Evolutionary conservation across 768 basidiomycete genomes (phyloP).

Genomic region (Lentinula sp.): DNA sequence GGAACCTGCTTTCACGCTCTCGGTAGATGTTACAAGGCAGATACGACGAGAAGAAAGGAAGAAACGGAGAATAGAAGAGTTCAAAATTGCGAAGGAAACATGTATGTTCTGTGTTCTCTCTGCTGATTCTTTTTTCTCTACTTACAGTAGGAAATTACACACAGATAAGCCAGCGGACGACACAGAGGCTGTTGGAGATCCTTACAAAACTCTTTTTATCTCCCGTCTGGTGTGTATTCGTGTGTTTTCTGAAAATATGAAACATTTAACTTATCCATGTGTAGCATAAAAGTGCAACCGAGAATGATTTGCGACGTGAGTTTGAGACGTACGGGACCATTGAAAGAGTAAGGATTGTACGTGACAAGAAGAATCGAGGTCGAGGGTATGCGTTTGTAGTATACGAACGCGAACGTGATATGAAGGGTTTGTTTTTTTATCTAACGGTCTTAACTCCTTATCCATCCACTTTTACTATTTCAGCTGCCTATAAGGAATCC

Average conservation of each 20-base stretch:
- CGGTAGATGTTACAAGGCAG: conserved; percentile 78
- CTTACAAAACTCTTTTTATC: conserved; percentile 97
- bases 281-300: conserved; percentile 89
- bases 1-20: conserved; percentile 73
- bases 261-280: conserved; percentile 8
- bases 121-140: conserved; percentile 3
- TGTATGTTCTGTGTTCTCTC: conserved; percentile 49
- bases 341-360: conserved; percentile 89
- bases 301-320: conserved; percentile 88
- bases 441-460: conserved; percentile 8
- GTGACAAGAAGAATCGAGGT: conserved; percentile 82
- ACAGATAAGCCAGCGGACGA: conserved; percentile 93
- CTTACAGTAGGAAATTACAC: conserved; percentile 6
- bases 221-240: conserved; percentile 66
- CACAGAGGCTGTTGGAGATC: conserved; percentile 86
- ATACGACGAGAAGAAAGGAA: conserved; percentile 74
- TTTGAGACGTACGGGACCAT: conserved; percentile 95
- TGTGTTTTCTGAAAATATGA: background rate
- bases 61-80: conserved; percentile 69
- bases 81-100: conserved; percentile 74
- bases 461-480: conserved; percentile 9
- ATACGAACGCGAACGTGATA: conserved; percentile 96
- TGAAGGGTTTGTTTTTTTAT: conserved; percentile 74
- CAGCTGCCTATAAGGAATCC: conserved; percentile 97
- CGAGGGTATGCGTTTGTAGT: conserved; percentile 96